Conservation (phyloP, 495 filamentous ascomycete genomes). For the Cairneyella variabilis region DNA sequence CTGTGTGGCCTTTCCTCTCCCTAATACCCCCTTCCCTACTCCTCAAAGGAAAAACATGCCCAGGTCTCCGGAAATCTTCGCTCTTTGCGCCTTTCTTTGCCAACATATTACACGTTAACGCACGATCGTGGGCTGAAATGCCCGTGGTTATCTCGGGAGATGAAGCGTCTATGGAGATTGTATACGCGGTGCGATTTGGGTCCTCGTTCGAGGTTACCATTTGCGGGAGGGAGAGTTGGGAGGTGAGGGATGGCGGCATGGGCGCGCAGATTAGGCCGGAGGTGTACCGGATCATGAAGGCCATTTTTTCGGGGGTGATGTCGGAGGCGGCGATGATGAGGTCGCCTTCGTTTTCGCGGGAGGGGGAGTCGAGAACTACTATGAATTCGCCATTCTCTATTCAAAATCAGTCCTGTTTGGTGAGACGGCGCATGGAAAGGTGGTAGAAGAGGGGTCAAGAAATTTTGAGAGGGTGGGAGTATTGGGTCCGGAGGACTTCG, state of each 20-base stretch:
- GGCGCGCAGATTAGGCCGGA: constrained; percentile 92
- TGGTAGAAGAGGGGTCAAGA: constrained; percentile 3
- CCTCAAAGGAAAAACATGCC: constrained; percentile 85
- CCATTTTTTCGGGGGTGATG: constrained; percentile 85
- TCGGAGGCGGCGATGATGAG: constrained; percentile 89
- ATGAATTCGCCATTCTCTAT: constrained; percentile 89
- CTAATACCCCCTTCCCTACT: constrained; percentile 78
- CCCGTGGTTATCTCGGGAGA: constrained; percentile 76
- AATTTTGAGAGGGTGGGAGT: background rate
- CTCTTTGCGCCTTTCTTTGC: constrained; percentile 58
- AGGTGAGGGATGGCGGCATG: constrained; percentile 60
- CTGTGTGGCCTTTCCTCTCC: constrained; percentile 80
- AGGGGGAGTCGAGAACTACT: constrained; percentile 83
- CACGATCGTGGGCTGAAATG: constrained; percentile 84
- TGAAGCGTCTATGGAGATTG: constrained; percentile 75
- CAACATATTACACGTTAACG: constrained; percentile 74
- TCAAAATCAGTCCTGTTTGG: background rate
- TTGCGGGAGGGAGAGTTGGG: constrained; percentile 71
- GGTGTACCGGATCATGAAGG: constrained; percentile 87
- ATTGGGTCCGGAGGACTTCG: background rate
- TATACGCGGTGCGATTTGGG: constrained; percentile 89
- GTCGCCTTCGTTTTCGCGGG: constrained; percentile 96
- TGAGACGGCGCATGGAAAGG: no score
- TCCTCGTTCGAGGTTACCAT: constrained; percentile 85
- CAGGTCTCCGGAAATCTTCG: constrained; percentile 71